A percentile compares a stretch with the other conserved stretches of the same genome.
These are phyloP conservation scores for Globisporangium lucens DNA, from an alignment of 352 stramenopile species.

Conservation along the genomic window DNA sequence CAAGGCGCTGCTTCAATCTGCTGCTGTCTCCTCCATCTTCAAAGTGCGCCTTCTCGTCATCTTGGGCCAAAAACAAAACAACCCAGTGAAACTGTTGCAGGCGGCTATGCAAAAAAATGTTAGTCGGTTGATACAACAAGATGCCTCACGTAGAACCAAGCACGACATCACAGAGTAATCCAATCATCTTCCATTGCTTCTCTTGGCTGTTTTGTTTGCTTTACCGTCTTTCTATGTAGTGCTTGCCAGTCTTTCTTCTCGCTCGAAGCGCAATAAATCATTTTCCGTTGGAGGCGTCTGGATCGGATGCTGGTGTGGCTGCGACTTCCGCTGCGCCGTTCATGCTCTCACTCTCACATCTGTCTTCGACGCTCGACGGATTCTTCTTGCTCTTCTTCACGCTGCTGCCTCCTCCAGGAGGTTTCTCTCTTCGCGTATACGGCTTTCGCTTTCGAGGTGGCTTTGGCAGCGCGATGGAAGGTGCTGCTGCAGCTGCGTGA, in stretches of 20 bases:
- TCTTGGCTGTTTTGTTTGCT: neutral
- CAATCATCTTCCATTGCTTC: neutral
- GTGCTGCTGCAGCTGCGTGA: neutral
- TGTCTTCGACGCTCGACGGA: slow-evolving; percentile 6
- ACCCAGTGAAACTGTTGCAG: neutral
- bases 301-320: neutral
- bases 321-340: neutral
- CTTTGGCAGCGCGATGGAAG: slow-evolving; percentile 21
- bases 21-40: neutral
- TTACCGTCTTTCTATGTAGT: neutral
- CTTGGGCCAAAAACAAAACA: slow-evolving; percentile 6
- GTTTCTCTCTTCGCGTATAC: slow-evolving; percentile 65
- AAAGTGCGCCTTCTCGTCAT: slow-evolving; percentile 5
- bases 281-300: neutral
- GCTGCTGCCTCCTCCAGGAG: slow-evolving; percentile 18
- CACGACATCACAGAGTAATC: neutral
- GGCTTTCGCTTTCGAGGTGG: slow-evolving; percentile 62
- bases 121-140: neutral
- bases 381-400: slow-evolving; percentile 54
- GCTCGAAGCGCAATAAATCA: slow-evolving; percentile 10
- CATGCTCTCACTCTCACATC: neutral
- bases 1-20: neutral
- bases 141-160: neutral
- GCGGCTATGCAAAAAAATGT: neutral
- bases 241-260: neutral